Base-by-base conservation (phyloP, 306 rosid genomes). In the Acmispon strigosus region DNA sequence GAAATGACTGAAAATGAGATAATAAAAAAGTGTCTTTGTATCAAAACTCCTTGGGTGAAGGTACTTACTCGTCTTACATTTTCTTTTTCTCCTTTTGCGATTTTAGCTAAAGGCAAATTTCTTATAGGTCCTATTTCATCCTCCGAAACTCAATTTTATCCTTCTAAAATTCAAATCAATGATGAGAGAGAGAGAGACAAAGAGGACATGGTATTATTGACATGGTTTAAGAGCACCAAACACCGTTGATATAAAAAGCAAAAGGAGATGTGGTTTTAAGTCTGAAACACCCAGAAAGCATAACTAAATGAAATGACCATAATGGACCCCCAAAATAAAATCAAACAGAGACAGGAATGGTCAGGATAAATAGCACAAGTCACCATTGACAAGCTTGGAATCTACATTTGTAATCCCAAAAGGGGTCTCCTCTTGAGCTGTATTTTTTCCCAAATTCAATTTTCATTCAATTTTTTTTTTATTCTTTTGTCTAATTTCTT, bases 371-470 rank as follows among this genome's bases (percentile, higher is more conserved):
- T 51, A 47, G 58, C 72, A 71, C 62, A 81, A 65, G 70, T 47
- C 79, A 81, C 76, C 82, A 72, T 81, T 81, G 84, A 76, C 78
- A 81, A 81, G 78, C 70, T 81, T 76, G 72, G 81, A 57, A 81
- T 81, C 84, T 81, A 20, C 62, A 65, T 49, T 71, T 62, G 52
- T 37, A 51, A 66, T 68, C 8, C 51, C 71, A 39, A 62, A 36
- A 74, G 62, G 77, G 50, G 18, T 47, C 71, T 24, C 49, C 18
- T 57, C 37, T 32, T 73, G 45, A 73, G 16, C 58, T 74, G 43
- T 39, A 52, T 61, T 61, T 69, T 17, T 39, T 15, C 13, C 44
- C 7, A 24, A 55, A 48, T 52, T 47, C 48, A 65, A 69, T 62
- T 54, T 13, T 16, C 17, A 27, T 32, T 55, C n/a, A n/a, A n/a